phyloP scores from a whole-genome alignment of 2,329 filamentous ascomycete genomes.

The Anthostomella pinea region DNA sequence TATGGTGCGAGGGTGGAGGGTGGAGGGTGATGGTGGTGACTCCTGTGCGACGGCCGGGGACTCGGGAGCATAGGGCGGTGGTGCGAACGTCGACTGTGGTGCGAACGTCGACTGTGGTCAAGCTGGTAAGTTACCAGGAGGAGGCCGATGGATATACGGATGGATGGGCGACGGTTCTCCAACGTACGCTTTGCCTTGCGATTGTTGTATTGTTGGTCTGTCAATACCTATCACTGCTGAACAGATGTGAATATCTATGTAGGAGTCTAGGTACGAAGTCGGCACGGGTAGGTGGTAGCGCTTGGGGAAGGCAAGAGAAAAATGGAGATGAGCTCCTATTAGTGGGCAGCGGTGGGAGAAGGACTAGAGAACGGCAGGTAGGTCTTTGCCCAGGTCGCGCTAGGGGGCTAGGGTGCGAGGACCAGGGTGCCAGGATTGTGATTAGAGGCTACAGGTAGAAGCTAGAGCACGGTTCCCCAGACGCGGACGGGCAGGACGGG shows the following conservation, averaged over 20 bases:
- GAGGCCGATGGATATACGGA: too few species aligned
- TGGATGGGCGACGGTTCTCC: too few species aligned
- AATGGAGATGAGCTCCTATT: conserved; percentile 5
- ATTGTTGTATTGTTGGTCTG: too few species aligned
- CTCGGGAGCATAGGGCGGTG: conserved; percentile 11
- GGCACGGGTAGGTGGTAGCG: too few species aligned
- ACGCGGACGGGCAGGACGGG: conserved; percentile 14
- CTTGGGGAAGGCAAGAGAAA: conserved; percentile 1
- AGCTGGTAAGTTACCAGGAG: background rate
- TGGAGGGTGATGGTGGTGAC: conserved; percentile 8
- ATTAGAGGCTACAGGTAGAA: conserved; percentile 7
- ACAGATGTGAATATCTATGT: too few species aligned
- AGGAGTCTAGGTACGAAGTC: too few species aligned
- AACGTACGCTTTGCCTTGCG: too few species aligned
- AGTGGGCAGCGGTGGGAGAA: conserved; percentile 10
- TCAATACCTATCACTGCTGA: too few species aligned
- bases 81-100: too few species aligned
- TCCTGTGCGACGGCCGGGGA: conserved; percentile 6
- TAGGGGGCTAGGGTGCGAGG: background rate
- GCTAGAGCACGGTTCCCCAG: too few species aligned
- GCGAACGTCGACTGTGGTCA: conserved; percentile 7
- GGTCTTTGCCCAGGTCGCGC: too few species aligned
- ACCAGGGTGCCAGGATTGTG: conserved; percentile 2
- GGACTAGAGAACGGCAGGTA: too few species aligned
- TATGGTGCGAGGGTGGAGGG: conserved; percentile 5